Conservation (phyloP, 1,139 yeast genomes). For the Magnusiomyces paraingens region DNA sequence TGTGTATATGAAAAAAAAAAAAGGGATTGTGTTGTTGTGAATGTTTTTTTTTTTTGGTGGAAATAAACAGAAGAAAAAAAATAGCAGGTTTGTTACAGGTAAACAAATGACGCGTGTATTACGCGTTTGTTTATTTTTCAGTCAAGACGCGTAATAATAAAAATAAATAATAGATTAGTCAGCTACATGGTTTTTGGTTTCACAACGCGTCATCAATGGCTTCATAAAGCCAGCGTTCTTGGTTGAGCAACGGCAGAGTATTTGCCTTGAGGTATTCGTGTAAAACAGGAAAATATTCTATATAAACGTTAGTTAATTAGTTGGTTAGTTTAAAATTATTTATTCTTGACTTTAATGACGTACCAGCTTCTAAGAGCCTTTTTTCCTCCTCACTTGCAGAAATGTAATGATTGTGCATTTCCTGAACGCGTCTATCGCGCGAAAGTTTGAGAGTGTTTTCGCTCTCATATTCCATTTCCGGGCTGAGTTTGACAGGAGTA, state of each 20-base stretch:
- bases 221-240: slow-evolving; percentile 5
- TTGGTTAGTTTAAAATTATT: too few species aligned
- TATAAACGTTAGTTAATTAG: neutral
- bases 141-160: neutral
- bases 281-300: slow-evolving; percentile 1
- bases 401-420: slow-evolving; percentile 2
- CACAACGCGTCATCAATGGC: slow-evolving; percentile 1
- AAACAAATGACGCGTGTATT: neutral
- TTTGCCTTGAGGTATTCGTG: slow-evolving; percentile 2
- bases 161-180: neutral
- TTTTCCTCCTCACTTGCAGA: neutral
- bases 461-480: neutral
- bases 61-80: neutral
- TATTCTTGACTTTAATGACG: neutral
- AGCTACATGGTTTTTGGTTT: neutral
- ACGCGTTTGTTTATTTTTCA: neutral
- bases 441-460: neutral
- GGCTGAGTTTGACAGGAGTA: slow-evolving; percentile 1
- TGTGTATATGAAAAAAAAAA: neutral
- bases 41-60: neutral
- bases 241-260: neutral
- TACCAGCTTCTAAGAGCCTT: neutral
- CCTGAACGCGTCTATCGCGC: neutral
- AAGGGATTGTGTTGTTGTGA: neutral
- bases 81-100: too few species aligned